Evolutionary conservation across 2,329 filamentous ascomycete genomes (phyloP).

Genomic region (Keithomyces neogunnii): DNA sequence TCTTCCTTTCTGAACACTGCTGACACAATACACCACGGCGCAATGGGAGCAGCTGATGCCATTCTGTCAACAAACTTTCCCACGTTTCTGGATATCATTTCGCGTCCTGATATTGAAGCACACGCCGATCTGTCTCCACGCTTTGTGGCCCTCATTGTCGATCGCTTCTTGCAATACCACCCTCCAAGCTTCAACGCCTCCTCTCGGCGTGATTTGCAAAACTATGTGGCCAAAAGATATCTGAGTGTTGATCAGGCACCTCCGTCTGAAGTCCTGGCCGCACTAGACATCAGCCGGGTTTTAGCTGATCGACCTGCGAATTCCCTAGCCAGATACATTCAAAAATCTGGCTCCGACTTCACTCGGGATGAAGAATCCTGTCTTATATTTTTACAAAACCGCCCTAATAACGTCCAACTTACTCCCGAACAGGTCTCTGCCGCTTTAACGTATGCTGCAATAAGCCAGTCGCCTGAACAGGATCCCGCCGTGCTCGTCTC

Average conservation of each 20-base stretch:
- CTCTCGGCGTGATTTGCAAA: slow-evolving; percentile 59
- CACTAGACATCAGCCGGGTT: slow-evolving; percentile 60
- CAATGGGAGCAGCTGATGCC: slow-evolving; percentile 59
- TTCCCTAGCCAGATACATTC: slow-evolving; percentile 57
- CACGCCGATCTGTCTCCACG: slow-evolving; percentile 58
- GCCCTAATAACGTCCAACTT: slow-evolving; percentile 50
- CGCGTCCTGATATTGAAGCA: slow-evolving; percentile 52
- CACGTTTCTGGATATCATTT: slow-evolving; percentile 69
- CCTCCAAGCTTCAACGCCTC: slow-evolving; percentile 77
- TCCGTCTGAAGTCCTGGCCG: slow-evolving; percentile 62
- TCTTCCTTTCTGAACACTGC: not conserved
- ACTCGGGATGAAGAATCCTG: slow-evolving; percentile 68
- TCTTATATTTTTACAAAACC: slow-evolving; percentile 42
- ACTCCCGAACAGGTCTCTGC: slow-evolving; percentile 75
- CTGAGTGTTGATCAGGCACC: slow-evolving; percentile 52
- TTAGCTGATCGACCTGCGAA: slow-evolving; percentile 50
- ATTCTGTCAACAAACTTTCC: slow-evolving; percentile 74
- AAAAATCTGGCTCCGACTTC: slow-evolving; percentile 64
- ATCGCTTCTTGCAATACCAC: slow-evolving; percentile 79
- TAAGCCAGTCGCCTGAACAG: slow-evolving; percentile 47
- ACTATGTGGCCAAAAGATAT: slow-evolving; percentile 62
- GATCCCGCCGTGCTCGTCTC: slow-evolving; percentile 49
- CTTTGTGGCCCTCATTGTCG: slow-evolving; percentile 72
- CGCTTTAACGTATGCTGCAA: slow-evolving; percentile 60
- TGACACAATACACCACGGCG: not conserved